These are phyloP conservation scores for Tetrapisispora pingtungensis DNA, from an alignment of 805 yeast species.

Conservation along the genomic window DNA sequence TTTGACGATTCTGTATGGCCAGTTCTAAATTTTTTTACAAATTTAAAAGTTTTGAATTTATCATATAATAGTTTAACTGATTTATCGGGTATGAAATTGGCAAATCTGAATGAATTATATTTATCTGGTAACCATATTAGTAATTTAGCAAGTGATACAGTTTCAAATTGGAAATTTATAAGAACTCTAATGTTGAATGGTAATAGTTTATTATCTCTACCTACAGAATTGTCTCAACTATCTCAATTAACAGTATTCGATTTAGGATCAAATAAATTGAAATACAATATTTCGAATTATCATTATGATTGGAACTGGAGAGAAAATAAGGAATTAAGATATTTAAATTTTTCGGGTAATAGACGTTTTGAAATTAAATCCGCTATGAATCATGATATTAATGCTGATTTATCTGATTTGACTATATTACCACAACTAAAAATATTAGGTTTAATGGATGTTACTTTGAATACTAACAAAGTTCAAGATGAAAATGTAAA, in stretches of 20 bases:
- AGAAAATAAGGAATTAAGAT: conserved; percentile 62
- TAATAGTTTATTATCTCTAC: conserved; percentile 75
- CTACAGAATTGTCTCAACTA: conserved; percentile 75
- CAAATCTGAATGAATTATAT: conserved; percentile 51
- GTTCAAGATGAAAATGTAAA: conserved; percentile 82
- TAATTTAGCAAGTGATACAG: conserved; percentile 77
- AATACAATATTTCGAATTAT: conserved; percentile 87
- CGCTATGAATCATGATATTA: conserved; percentile 35
- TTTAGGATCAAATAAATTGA: conserved; percentile 81
- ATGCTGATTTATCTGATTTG: conserved; percentile 46
- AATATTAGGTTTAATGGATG: conserved; percentile 86
- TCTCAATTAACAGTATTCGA: conserved; percentile 60
- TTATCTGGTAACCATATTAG: conserved; percentile 76
- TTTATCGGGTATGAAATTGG: conserved; percentile 63
- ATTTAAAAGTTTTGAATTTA: conserved; percentile 56
- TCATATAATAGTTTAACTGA: conserved; percentile 80
- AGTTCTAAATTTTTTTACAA: conserved; percentile 46
- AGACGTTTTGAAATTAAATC: conserved; percentile 82
- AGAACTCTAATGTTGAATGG: conserved; percentile 63
- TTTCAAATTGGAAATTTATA: conserved; percentile 49
- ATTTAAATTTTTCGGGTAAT: conserved; percentile 86
- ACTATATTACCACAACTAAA: conserved; percentile 63
- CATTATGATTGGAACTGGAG: conserved; percentile 99
- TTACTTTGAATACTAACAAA: conserved; percentile 77
- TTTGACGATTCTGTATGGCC: conserved; percentile 70